These are phyloP conservation scores for Gossypium davidsonii DNA, from an alignment of 441 rosid species.

Conservation along the genomic window DNA sequence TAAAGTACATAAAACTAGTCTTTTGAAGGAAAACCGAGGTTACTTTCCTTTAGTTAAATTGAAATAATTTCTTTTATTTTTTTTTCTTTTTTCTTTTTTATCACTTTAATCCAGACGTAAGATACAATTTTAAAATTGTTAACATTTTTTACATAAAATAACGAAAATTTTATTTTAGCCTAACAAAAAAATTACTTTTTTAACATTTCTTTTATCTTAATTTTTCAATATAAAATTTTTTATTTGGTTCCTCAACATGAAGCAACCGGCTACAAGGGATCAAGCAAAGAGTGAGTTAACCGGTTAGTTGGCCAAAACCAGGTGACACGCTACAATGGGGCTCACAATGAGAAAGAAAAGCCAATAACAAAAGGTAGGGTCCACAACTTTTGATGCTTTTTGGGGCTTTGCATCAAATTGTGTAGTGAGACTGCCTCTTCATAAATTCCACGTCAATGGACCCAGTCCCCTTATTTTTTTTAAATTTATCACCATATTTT, in stretches of 20 bases:
- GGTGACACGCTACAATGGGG: conserved; percentile 21
- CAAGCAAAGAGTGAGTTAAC: neutral
- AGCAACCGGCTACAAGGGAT: conserved; percentile 9
- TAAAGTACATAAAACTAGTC: too few species aligned
- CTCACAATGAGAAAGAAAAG: neutral
- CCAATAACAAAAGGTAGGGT: conserved; percentile 5
- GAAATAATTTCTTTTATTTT: too few species aligned
- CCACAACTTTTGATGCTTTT: conserved; percentile 1
- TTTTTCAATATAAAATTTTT: too few species aligned
- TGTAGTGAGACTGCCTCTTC: neutral
- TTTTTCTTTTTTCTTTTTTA: too few species aligned
- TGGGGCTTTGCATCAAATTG: conserved; percentile 11
- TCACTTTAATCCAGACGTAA: too few species aligned
- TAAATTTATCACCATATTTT: neutral
- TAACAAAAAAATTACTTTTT: too few species aligned
- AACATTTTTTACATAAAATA: too few species aligned
- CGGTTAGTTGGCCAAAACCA: conserved; percentile 13
- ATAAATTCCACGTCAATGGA: neutral
- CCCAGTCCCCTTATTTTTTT: neutral
- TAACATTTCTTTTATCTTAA: too few species aligned
- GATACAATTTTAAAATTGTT: too few species aligned
- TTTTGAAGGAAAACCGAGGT: too few species aligned
- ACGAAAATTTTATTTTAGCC: too few species aligned
- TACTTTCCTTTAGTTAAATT: too few species aligned
- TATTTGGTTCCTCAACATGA: neutral